Conservation (phyloP, 495 filamentous ascomycete genomes). For the Tuber aestivum region DNA sequence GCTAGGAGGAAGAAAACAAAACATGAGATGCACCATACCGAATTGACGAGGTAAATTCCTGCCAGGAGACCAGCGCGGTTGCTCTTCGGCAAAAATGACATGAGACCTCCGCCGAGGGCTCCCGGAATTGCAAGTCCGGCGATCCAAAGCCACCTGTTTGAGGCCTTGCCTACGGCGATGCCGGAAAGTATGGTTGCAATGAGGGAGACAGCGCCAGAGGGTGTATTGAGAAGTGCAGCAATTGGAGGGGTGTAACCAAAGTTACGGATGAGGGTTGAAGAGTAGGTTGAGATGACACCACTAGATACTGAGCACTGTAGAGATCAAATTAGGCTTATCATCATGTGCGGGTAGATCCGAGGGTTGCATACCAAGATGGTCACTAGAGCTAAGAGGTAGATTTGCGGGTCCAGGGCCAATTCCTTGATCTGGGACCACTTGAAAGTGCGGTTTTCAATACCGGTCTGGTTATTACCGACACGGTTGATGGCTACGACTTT, state of each 20-base stretch:
- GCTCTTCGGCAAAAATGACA: conserved; percentile 54
- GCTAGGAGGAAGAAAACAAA: background rate
- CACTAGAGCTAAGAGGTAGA: conserved; percentile 46
- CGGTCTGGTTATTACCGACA: conserved; percentile 53
- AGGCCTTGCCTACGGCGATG: conserved; percentile 39
- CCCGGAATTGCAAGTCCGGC: conserved; percentile 39
- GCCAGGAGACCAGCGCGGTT: conserved; percentile 52
- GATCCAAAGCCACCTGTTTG: conserved; percentile 52
- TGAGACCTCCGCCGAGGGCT: conserved; percentile 54
- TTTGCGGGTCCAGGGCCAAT: conserved; percentile 47
- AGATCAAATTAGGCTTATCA: conserved; percentile 38
- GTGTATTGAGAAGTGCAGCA: conserved; percentile 59
- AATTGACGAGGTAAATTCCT: conserved; percentile 61
- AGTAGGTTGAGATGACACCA: conserved; percentile 59
- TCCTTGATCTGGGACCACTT: conserved; percentile 49
- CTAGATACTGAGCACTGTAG: conserved; percentile 51
- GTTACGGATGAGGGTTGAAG: conserved; percentile 54
- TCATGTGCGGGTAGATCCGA: background rate
- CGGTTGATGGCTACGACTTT: conserved; percentile 47
- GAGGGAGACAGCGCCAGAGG: conserved; percentile 56
- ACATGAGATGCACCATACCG: conserved; percentile 14
- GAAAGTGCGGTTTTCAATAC: conserved; percentile 53
- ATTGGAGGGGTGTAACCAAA: conserved; percentile 54
- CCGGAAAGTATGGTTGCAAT: conserved; percentile 54
- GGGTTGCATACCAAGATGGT: conserved; percentile 32